Conservation (phyloP, 2,329 filamentous ascomycete genomes). For the Sordariomycetes sp. region DNA sequence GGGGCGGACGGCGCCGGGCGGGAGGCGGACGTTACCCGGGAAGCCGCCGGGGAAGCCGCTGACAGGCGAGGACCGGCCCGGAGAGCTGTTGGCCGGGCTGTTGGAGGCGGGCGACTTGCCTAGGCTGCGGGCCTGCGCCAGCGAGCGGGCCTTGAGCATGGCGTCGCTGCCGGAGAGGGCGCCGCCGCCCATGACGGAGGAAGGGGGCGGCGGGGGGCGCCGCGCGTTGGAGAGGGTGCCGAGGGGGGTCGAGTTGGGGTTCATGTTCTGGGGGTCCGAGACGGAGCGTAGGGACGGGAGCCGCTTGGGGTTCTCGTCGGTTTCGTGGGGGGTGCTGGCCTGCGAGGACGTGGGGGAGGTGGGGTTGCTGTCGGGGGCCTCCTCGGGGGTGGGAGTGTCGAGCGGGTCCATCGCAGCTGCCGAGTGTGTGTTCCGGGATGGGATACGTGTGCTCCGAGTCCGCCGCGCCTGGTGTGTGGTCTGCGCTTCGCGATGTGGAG, state of each 20-base stretch:
- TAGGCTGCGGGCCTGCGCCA: slow-evolving; percentile 28
- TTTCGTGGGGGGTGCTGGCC: slow-evolving; percentile 28
- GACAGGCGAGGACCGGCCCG: slow-evolving; percentile 14
- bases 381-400: slow-evolving; percentile 35
- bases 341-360: slow-evolving; percentile 32
- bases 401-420: slow-evolving; percentile 19
- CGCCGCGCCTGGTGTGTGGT: not conserved
- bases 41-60: slow-evolving; percentile 26
- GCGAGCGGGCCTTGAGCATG: slow-evolving; percentile 32
- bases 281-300: slow-evolving; percentile 47
- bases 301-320: slow-evolving; percentile 29
- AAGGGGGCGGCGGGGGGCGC: slow-evolving; percentile 26
- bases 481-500: not conserved
- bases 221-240: slow-evolving; percentile 59
- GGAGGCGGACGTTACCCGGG: slow-evolving; percentile 27
- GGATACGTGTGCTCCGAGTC: not conserved
- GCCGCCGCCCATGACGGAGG: slow-evolving; percentile 18
- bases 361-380: slow-evolving; percentile 22
- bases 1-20: slow-evolving; percentile 10
- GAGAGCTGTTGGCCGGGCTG: slow-evolving; percentile 16
- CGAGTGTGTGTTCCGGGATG: not conserved
- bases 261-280: slow-evolving; percentile 54
- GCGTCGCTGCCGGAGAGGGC: slow-evolving; percentile 23
- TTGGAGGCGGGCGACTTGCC: slow-evolving; percentile 20
- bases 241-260: slow-evolving; percentile 69